A percentile compares a stretch with the other conserved stretches of the same genome.
phyloP scores from a whole-genome alignment of 495 filamentous ascomycete genomes.

The Neurospora sp. region DNA sequence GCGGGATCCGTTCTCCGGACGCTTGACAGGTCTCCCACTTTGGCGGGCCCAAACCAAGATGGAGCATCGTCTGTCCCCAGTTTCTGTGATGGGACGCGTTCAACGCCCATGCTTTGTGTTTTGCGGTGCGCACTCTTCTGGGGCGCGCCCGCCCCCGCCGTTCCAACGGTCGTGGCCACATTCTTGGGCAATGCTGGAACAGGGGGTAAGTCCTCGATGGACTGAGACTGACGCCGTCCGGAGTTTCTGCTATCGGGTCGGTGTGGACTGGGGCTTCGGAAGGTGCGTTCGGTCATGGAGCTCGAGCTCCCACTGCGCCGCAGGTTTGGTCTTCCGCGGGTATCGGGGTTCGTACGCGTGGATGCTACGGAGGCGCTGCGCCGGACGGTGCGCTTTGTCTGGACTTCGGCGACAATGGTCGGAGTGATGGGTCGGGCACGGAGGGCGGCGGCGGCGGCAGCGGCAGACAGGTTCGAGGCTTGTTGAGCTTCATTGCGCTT shows the following conservation, averaged over 20 bases:
- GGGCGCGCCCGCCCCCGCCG: background rate
- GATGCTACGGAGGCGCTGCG: constrained; percentile 63
- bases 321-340: constrained; percentile 36
- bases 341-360: constrained; percentile 37
- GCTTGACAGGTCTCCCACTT: constrained; percentile 31
- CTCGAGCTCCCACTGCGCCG: constrained; percentile 57
- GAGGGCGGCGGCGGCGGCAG: constrained; percentile 76
- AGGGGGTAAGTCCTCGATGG: constrained; percentile 48
- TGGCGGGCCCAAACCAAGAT: constrained; percentile 33
- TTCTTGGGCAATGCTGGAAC: constrained; percentile 59
- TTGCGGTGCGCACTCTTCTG: constrained; percentile 9
- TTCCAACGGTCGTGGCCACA: constrained; percentile 19
- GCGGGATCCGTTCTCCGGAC: constrained; percentile 33
- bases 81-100: constrained; percentile 36
- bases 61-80: constrained; percentile 22
- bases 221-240: constrained; percentile 16
- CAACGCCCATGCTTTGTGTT: constrained; percentile 22
- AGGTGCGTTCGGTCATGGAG: constrained; percentile 80
- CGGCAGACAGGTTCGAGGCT: constrained; percentile 55
- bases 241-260: constrained; percentile 35
- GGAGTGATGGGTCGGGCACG: constrained; percentile 66
- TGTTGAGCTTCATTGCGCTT: constrained; percentile 41
- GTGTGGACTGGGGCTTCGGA: constrained; percentile 58
- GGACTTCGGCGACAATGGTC: constrained; percentile 64
- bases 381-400: constrained; percentile 75